Percentiles rank a stretch among this genome's conserved stretches.
These are phyloP conservation scores for Boletellus deceptivus DNA, from an alignment of 1,284 basidiomycete genomes.

Conservation along the genomic window DNA sequence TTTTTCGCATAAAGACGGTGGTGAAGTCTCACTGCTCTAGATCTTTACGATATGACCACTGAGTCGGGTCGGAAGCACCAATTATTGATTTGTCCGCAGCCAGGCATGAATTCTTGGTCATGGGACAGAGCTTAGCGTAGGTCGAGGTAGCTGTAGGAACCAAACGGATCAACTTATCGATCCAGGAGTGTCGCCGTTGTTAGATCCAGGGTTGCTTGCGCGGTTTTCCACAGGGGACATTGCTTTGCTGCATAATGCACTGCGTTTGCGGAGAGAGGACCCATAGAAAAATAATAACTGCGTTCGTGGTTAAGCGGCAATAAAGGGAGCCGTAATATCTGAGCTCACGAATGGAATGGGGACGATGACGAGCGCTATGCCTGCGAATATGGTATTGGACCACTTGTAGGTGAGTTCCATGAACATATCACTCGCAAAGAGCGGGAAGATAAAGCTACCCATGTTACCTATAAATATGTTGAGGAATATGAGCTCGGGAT, in stretches of 20 bases:
- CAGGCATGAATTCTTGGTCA: slow-evolving; percentile 9
- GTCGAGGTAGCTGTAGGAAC: not conserved
- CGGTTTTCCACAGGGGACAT: slow-evolving; percentile 19
- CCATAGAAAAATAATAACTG: slow-evolving; percentile 63
- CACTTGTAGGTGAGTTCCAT: slow-evolving; percentile 57
- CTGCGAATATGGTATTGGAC: slow-evolving; percentile 66
- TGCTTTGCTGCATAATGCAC: slow-evolving; percentile 52
- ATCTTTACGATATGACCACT: slow-evolving; percentile 7
- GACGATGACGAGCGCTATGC: slow-evolving; percentile 56
- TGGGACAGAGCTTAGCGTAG: not conserved
- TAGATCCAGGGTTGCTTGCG: not conserved
- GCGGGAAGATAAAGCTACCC: slow-evolving; percentile 56
- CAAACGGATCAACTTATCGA: not conserved
- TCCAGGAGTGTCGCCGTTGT: not conserved
- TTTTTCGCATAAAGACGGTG: not conserved
- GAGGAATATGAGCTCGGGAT: not conserved
- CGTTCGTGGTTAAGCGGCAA: not conserved
- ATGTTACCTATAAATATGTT: slow-evolving; percentile 47
- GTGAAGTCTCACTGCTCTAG: not conserved
- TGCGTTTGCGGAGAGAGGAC: slow-evolving; percentile 54
- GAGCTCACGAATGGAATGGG: slow-evolving; percentile 62
- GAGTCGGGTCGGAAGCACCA: not conserved
- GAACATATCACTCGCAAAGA: slow-evolving; percentile 66
- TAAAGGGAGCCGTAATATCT: not conserved
- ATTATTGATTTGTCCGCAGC: slow-evolving; percentile 4